phyloP scores from a whole-genome alignment of 805 yeast genomes.

The Scheffersomyces coipomensis region DNA sequence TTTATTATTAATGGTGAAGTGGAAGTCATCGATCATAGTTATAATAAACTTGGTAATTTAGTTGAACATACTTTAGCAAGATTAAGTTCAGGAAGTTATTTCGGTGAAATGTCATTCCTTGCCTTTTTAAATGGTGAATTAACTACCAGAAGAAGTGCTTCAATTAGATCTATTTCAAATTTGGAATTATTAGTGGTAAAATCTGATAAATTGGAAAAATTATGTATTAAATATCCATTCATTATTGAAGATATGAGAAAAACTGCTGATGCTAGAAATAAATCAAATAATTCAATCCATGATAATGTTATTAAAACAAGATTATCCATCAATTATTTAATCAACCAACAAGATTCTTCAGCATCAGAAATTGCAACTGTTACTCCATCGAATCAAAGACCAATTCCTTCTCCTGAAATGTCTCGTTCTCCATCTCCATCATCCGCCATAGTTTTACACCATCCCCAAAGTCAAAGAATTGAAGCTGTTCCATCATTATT shows the following conservation, averaged over 20 bases:
- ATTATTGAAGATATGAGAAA: conserved; percentile 57
- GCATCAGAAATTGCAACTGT: neutral
- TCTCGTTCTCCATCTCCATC: conserved; percentile 2
- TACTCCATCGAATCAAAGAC: no score
- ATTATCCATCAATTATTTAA: conserved; percentile 20
- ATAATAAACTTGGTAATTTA: conserved; percentile 8
- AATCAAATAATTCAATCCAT: conserved; percentile 17
- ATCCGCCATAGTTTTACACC: no score
- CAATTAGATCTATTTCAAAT: conserved; percentile 58
- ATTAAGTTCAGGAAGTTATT: conserved; percentile 60
- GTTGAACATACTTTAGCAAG: conserved; percentile 53
- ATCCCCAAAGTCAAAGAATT: neutral
- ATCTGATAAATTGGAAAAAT: conserved; percentile 50
- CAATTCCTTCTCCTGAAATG: no score
- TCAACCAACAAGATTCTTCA: conserved; percentile 5
- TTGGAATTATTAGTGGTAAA: conserved; percentile 62
- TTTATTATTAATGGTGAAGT: conserved; percentile 69
- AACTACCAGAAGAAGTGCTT: conserved; percentile 50
- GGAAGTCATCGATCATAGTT: conserved; percentile 51
- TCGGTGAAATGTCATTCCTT: conserved; percentile 77
- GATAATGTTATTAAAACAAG: conserved; percentile 7
- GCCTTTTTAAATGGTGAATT: conserved; percentile 34
- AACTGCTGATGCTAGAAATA: conserved; percentile 56
- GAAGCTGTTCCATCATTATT: neutral
- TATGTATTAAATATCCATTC: conserved; percentile 58